Conservation (phyloP, 139 green algal genomes). For the Chlorella ohadii region DNA sequence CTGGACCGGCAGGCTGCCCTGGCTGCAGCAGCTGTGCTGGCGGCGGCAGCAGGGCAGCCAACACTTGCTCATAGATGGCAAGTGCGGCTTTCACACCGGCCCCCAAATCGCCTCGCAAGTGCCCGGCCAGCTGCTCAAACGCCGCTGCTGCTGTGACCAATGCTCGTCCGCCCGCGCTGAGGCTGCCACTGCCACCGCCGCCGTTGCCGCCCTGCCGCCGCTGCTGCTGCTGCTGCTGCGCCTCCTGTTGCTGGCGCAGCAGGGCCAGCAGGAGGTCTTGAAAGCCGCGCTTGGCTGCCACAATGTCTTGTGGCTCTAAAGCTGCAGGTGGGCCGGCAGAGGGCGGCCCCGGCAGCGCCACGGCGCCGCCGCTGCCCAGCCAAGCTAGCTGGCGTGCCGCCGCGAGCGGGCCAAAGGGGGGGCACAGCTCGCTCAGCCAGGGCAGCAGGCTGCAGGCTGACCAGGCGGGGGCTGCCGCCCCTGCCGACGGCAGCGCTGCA, state of each 20-base stretch:
- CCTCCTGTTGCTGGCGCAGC: slow-evolving; percentile 24
- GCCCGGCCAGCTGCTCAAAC: slow-evolving; percentile 1
- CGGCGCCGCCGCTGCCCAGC: slow-evolving; percentile 26
- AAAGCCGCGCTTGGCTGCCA: slow-evolving; percentile 31
- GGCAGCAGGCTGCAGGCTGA: background rate
- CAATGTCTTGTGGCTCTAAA: background rate
- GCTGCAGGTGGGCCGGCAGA: background rate
- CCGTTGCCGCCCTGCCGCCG: background rate
- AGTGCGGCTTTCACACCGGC: slow-evolving; percentile 14
- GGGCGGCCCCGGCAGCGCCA: background rate
- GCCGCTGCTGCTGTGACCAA: background rate
- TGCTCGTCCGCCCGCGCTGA: background rate
- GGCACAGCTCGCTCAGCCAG: background rate
- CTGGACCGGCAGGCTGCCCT: background rate
- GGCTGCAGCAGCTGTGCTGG: background rate
- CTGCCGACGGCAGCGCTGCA: too few relatives aligned
- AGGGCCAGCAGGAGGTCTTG: slow-evolving; percentile 25
- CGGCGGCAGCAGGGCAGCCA: background rate
- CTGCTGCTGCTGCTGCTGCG: slow-evolving; percentile 26
- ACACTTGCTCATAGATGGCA: slow-evolving; percentile 25
- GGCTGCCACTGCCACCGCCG: background rate
- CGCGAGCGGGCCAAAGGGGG: background rate
- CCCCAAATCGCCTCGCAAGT: background rate
- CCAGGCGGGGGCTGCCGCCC: background rate
- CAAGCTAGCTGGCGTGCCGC: slow-evolving; percentile 18